These are phyloP conservation scores for Pythium coloratum DNA, from an alignment of 352 stramenopile species.

Conservation along the genomic window DNA sequence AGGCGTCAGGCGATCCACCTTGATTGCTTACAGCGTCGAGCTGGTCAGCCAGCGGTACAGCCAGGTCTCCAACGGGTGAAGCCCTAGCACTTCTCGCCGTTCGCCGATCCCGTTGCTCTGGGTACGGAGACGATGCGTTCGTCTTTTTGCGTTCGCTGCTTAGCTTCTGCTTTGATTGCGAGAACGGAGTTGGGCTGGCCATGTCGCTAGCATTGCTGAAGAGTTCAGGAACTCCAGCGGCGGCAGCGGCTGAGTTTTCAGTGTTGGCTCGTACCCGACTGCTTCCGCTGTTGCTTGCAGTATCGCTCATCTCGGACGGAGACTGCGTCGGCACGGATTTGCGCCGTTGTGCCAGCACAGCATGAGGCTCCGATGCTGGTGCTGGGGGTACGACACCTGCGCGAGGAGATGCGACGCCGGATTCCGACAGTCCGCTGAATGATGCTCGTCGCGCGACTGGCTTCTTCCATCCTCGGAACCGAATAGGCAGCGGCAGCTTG, in stretches of 20 bases:
- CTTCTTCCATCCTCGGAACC: constrained; percentile 51
- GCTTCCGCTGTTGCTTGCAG: not conserved
- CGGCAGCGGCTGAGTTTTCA: not conserved
- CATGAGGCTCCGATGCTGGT: constrained; percentile 8
- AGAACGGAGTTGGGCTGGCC: constrained; percentile 21
- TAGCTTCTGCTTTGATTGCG: constrained; percentile 30
- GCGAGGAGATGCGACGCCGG: not conserved
- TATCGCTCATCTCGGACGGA: not conserved
- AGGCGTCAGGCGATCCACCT: constrained; percentile 19
- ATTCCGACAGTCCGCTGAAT: constrained; percentile 4
- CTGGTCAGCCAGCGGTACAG: constrained; percentile 17
- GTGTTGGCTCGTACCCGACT: constrained; percentile 12
- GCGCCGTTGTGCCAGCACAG: constrained; percentile 10
- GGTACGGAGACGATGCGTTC: constrained; percentile 32
- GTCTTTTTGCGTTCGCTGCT: constrained; percentile 33
- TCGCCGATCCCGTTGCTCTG: constrained; percentile 26
- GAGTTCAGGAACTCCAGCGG: not conserved
- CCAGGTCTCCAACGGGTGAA: constrained; percentile 12
- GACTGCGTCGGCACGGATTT: constrained; percentile 20
- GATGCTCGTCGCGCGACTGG: constrained; percentile 18
- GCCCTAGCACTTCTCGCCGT: constrained; percentile 13
- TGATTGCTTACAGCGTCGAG: constrained; percentile 25
- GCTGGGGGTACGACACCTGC: not conserved
- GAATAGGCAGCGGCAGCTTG: constrained; percentile 65
- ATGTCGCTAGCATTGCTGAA: constrained; percentile 11